phyloP scores from a whole-genome alignment of 352 stramenopile genomes.

The Phytopythium montanum region DNA sequence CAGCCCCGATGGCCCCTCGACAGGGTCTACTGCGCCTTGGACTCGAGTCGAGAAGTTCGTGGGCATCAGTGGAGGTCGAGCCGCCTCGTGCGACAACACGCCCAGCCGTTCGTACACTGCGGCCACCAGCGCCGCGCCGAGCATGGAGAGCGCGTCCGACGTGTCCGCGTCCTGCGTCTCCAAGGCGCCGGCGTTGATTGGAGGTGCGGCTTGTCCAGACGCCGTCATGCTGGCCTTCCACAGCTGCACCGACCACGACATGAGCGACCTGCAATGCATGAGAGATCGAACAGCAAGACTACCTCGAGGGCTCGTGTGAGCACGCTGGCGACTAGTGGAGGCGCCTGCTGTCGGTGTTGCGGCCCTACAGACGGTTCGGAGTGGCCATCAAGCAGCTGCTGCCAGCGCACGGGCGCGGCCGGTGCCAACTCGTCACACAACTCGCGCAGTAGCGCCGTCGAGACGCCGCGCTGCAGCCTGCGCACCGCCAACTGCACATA shows the following conservation, averaged over 20 bases:
- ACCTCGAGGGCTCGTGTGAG: slow-evolving; percentile 2
- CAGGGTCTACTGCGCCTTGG: background rate
- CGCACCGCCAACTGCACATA: slow-evolving; percentile 40
- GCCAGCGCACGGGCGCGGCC: slow-evolving; percentile 32
- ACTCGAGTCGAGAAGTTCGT: slow-evolving; percentile 8
- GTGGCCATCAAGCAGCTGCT: slow-evolving; percentile 6
- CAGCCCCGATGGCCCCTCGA: background rate
- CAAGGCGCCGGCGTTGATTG: background rate
- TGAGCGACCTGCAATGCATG: background rate
- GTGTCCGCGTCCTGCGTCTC: background rate
- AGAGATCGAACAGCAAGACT: background rate
- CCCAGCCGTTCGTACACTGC: slow-evolving; percentile 40
- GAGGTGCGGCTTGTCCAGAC: background rate
- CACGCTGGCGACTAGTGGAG: background rate
- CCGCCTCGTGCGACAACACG: slow-evolving; percentile 14
- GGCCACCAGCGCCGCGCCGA: slow-evolving; percentile 31
- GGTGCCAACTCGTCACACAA: slow-evolving; percentile 33
- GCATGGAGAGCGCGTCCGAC: slow-evolving; percentile 11
- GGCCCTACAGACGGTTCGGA: background rate
- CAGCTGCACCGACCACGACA: background rate
- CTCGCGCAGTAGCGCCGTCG: slow-evolving; percentile 20
- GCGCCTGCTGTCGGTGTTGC: slow-evolving; percentile 8
- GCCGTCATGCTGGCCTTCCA: background rate
- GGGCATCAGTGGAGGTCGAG: background rate
- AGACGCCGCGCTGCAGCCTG: slow-evolving; percentile 30